Base-by-base conservation (phyloP, 2,329 filamentous ascomycete genomes). In the Penicillium sp. region DNA sequence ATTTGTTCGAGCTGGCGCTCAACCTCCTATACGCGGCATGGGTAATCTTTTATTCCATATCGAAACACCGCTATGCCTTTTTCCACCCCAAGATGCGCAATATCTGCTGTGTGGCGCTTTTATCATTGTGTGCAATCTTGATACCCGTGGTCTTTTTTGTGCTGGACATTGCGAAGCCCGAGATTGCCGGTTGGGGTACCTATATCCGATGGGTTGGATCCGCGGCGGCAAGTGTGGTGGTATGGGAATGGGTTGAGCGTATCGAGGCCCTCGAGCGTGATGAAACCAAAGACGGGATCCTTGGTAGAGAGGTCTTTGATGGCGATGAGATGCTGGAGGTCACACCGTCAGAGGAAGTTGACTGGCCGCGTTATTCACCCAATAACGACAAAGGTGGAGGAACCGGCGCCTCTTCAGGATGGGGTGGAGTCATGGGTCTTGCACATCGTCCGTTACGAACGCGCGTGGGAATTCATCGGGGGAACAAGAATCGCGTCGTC, bases 181-280 rank as follows among this genome's bases (percentile, higher is more conserved):
- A 86, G 44, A 82, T 95, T 44, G 85, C 85, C 26, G 86, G 84
- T 6, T 95, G 89, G 89, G 89, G 89, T 57, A 89, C 94, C 57
- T 95, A 95, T 57, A 89, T 95, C 30, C 75, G 88, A 55, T 95
- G 89, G 89, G 89, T 95, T n/a, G 89, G 89, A 32, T 88, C 88
- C 1, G 88, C 89, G 0, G 88, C 88, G 1, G 89, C 89, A 17
- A 94, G 87, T 65, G 89, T 95, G n/a, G 85, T 95, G 14, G 89
- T 95, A 2, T 95, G 89, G 89, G 89, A 95, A 64, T 95, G 89
- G 89, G 89, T 95, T 2, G 89, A 95, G 64, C 77, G 89, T 16
- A 95, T 95, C 32, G 89, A 95, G 61, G 86, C 88, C 0, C 65
- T 95, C 44, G 89, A 95, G 67, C 79, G 89, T 50, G 88, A 95